Conservation (phyloP, 106 monocot species). For the Vanilla planifolia region DNA sequence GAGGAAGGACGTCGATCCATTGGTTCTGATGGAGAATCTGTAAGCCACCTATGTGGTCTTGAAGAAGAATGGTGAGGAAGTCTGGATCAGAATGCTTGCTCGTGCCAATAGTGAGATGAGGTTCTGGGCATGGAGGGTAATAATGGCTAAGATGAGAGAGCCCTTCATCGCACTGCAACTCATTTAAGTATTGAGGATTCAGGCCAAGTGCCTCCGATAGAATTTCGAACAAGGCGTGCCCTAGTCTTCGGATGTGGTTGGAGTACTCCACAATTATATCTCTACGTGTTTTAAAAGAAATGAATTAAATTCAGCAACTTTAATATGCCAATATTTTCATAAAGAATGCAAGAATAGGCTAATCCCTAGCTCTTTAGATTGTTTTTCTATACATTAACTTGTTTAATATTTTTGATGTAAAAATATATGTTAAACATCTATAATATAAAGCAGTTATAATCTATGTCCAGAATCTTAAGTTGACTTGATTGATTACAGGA, state of each 20-base stretch:
- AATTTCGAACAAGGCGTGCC: constrained; percentile 1
- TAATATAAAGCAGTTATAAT: no score
- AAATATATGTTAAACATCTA: no score
- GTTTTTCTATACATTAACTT: no score
- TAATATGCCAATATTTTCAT: no score
- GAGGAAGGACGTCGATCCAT: constrained; percentile 46
- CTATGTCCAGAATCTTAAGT: no score
- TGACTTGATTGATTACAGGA: no score
- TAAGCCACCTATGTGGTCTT: constrained; percentile 60
- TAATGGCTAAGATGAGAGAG: constrained; percentile 37
- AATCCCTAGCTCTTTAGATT: no score
- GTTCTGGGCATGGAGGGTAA: constrained; percentile 78
- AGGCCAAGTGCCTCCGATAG: constrained; percentile 28
- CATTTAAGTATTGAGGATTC: constrained; percentile 22
- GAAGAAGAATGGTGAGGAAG: constrained; percentile 66
- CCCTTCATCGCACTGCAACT: constrained; percentile 35
- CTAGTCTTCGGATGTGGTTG: background rate
- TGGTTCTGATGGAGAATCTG: constrained; percentile 41
- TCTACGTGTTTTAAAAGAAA: background rate
- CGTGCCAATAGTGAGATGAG: constrained; percentile 52
- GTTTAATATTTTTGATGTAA: no score
- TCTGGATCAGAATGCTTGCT: constrained; percentile 48
- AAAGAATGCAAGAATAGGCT: no score
- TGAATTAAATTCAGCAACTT: no score
- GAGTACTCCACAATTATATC: constrained; percentile 10